Base-by-base conservation (phyloP, 1,284 basidiomycete species). In the Coniophora puteana region DNA sequence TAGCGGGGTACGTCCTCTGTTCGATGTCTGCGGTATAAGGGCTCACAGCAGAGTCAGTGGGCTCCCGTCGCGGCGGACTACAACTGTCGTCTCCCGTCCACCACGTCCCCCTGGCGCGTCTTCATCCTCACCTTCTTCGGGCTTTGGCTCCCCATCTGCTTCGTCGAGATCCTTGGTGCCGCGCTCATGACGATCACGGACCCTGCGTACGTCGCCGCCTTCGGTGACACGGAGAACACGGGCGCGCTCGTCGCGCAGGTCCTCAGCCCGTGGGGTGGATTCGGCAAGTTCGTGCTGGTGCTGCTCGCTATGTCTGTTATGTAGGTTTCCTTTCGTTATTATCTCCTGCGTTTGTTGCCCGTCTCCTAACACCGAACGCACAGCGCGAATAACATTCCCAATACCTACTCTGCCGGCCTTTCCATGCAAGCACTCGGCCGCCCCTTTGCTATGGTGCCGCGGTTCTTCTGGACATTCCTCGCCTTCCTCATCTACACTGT, bases 201-300 rank as follows among this genome's bases (percentile, higher is more conserved):
- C 29, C 67, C 71, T 0, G 66, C 61, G 1, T 83, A 80, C 55
- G 58, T 69, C 0, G 61, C 57, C 24, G 74, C 76, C 0, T 74
- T 75, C 44, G 65, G 62, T 6, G 51, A 61, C 0, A 71, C 72
- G 3, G 71, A 74, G 27, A 33, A 57, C 24, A 74, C 79, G 0
- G 75, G 79, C 20, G 71, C 68, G 25, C 52, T 76, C 10, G 45
- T 73, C 16, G 61, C 63, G 1, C 62, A 71, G 40, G 65, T 71
- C 2, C 56, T 75, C 12, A 61, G 65, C 0, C 70, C 67, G 1
- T 72, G 72, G 65, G 63, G 67, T 37, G 70, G 69, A 12, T 73
- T 74, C 40, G 80, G 78, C 25, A 73, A 73, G 48, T 80, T 85
- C 49, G 59, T 83, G 20, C 63, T 82, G 4, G 75, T 80, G 29